Percentiles rank a stretch among this genome's conserved stretches.
Conservation (phyloP, 192 early-diverging fungal species). For the Backusella tuberculispora region DNA sequence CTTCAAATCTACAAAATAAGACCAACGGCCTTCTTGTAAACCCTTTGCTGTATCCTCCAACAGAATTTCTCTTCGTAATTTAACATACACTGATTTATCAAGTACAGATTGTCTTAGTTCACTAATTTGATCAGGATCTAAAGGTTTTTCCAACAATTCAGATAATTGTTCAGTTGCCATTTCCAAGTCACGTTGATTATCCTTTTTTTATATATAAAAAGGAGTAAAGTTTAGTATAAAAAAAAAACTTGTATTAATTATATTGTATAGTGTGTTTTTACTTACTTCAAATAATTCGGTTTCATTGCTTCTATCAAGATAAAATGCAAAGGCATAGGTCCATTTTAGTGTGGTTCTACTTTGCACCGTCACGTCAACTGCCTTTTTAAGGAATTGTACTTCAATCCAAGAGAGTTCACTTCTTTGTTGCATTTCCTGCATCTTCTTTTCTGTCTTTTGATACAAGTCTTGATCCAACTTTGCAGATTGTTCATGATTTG, state of each 20-base stretch:
- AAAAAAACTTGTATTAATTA: neutral
- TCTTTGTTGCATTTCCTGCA: slow-evolving; percentile 94
- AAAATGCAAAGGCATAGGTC: slow-evolving; percentile 98
- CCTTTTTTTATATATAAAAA: slow-evolving; percentile 24
- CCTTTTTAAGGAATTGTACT: slow-evolving; percentile 94
- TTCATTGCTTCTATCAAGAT: slow-evolving; percentile 81
- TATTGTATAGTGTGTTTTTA: neutral
- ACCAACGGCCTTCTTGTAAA: slow-evolving; percentile 82
- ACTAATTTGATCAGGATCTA: slow-evolving; percentile 72
- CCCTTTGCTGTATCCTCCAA: slow-evolving; percentile 89
- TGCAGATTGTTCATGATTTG: slow-evolving; percentile 96
- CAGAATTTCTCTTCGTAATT: slow-evolving; percentile 82
- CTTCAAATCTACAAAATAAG: slow-evolving; percentile 59
- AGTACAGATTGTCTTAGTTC: slow-evolving; percentile 85
- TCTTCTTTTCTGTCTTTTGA: slow-evolving; percentile 88
- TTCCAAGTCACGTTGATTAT: slow-evolving; percentile 97
- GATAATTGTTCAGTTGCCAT: slow-evolving; percentile 95
- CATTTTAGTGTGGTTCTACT: slow-evolving; percentile 95
- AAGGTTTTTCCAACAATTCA: slow-evolving; percentile 87
- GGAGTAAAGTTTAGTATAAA: neutral
- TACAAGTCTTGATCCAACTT: slow-evolving; percentile 82
- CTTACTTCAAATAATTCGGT: slow-evolving; percentile 85
- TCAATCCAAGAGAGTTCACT: slow-evolving; percentile 95
- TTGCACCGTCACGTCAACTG: slow-evolving; percentile 85
- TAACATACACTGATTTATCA: slow-evolving; percentile 94